Evolutionary conservation across 129 eudicot genomes (phyloP), one percentile per base, ranked within the genome.

Genomic region (Rutidosis leptorrhynchoides): DNA sequence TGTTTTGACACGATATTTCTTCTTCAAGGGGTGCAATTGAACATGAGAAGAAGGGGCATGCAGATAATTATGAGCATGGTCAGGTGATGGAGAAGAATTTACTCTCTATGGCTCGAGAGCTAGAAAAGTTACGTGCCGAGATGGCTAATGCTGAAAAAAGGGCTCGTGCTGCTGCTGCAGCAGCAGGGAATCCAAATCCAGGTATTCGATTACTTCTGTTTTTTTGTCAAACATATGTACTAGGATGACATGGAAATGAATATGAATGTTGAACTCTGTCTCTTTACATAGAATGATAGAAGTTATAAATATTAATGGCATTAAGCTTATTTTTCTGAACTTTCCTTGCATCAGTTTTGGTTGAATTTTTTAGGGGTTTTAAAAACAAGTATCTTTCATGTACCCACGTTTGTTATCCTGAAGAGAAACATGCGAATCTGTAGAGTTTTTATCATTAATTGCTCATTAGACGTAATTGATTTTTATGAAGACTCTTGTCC

Each of bases 121-220:
- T 92, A 83, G 98, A 92, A 70, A 92, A 92, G 74, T 82, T 92
- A 64, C 94, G 95, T 14, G 98, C 98, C 20, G 98, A 92, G 87
- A 79, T 92, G 88, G 89, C 95, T 73, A 83, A 82, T 82, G 96
- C 90, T 28, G 95, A 92, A 77, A 92, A 92, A 74, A 85, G 90
- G 80, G 87, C 98, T 15, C 90, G 77, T 51, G 89, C 91, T 43
- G 83, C 90, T 53, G 86, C 87, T 23, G 86, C 87, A 17, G 82
- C 87, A 21, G 82, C 71, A 71, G 95, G 79, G 61, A 85, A 83
- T 83, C 85, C 78, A 29, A 87, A 88, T 81, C 85, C 80, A 35
- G 98, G 98, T 87, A 83, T 57, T 74, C 7, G 16, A 55, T 55
- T 25, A 37, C 21, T 75, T 67, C 4, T 17, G 51, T 29, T 57